Evolutionary conservation across 192 early-diverging fungal genomes (phyloP).

Genomic region (Coemansia sp.): DNA sequence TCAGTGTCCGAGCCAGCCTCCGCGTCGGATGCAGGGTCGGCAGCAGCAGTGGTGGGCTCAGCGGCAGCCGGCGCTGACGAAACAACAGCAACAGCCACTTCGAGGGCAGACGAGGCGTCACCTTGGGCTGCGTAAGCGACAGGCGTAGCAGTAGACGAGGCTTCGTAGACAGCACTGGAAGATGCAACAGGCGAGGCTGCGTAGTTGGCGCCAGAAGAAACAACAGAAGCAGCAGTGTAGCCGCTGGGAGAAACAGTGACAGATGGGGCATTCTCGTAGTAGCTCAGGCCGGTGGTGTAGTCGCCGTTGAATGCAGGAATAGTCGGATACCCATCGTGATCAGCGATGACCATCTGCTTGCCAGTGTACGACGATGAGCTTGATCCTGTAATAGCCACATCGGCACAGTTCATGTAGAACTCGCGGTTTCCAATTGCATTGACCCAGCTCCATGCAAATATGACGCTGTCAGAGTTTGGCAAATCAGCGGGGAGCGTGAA

Average conservation of each 20-base stretch:
- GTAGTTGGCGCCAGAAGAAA: constrained; percentile 2
- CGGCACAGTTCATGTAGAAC: constrained; percentile 77
- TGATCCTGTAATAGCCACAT: constrained; percentile 60
- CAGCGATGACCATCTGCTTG: constrained; percentile 57
- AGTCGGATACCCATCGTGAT: constrained; percentile 53
- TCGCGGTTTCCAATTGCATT: constrained; percentile 70
- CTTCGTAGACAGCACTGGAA: constrained; percentile 5
- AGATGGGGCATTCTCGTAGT: constrained; percentile 22
- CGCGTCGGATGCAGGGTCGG: constrained; percentile 10
- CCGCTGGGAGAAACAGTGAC: constrained; percentile 46
- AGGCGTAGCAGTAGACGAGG: constrained; percentile 3
- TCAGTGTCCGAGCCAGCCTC: neutral
- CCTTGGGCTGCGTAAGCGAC: neutral
- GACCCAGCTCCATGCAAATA: constrained; percentile 71
- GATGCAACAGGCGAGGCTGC: no score
- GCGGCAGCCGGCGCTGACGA: constrained; percentile 5
- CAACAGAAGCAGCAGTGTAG: neutral
- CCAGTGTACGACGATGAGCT: constrained; percentile 41
- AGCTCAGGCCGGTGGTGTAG: constrained; percentile 29
- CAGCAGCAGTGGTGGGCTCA: neutral
- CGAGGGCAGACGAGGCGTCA: neutral
- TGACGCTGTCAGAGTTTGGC: constrained; percentile 45
- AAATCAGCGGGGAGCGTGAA: constrained; percentile 57
- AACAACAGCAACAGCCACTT: neutral
- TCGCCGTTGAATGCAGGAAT: constrained; percentile 57